A percentile compares a stretch with the other conserved stretches of the same genome.
Evolutionary conservation across 1,284 basidiomycete species (phyloP).

Genomic region (Moniliophthora roreri): DNA sequence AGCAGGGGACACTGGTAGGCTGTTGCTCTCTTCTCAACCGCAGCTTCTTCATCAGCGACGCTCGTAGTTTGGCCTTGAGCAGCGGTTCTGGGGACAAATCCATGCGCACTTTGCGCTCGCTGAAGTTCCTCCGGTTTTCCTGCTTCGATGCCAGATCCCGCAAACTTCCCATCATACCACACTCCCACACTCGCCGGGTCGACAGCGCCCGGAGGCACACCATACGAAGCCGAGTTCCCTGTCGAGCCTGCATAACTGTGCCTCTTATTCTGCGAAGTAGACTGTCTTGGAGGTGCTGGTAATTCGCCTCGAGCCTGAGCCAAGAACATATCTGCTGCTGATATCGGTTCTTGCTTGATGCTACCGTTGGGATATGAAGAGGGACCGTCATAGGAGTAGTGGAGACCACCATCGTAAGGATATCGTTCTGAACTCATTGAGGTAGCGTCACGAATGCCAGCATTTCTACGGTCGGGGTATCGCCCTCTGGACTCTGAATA

Average conservation of each 20-base stretch:
- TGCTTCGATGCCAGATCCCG: slow-evolving; percentile 8
- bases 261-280: slow-evolving; percentile 15
- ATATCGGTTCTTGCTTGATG: slow-evolving; percentile 35
- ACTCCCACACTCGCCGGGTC: slow-evolving; percentile 8
- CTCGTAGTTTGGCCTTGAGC: not conserved
- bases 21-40: slow-evolving; percentile 25
- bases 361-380: slow-evolving; percentile 17
- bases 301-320: slow-evolving; percentile 60
- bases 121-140: not conserved
- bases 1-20: slow-evolving; percentile 74
- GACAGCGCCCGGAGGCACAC: not conserved
- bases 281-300: not conserved
- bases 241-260: slow-evolving; percentile 12
- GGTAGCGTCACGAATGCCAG: too few relatives aligned
- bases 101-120: slow-evolving; percentile 1
- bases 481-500: not conserved
- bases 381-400: not conserved
- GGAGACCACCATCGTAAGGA: slow-evolving; percentile 1
- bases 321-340: slow-evolving; percentile 62
- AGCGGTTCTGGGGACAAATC: not conserved
- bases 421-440: not conserved
- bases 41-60: not conserved
- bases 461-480: not conserved
- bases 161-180: slow-evolving; percentile 13
- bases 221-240: not conserved